Evolutionary conservation across 331 rosid genomes (phyloP), one percentile per base, ranked within the genome.

Genomic region (Telfairia occidentalis): DNA sequence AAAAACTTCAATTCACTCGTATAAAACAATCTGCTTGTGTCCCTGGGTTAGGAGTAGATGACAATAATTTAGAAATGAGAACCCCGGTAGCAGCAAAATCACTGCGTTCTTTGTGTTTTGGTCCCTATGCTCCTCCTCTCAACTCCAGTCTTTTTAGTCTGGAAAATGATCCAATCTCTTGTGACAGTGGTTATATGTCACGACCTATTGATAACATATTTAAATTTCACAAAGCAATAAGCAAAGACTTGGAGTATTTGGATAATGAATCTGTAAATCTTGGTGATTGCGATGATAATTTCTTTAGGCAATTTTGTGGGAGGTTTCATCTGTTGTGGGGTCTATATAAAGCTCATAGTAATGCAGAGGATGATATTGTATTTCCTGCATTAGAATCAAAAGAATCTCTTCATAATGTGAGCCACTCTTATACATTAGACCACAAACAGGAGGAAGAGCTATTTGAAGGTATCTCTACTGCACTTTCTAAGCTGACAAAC

Each of bases 241-340:
- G 87, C 79, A 95, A 92, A 83, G 99, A 95, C 83, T 85, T 95
- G 86, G 99, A 95, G 86, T 95, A 88, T 90, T 85, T 95, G 78
- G 99, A 95, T 71, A 82, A 84, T 82, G 97, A 95, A 84, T 95
- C 99, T 78, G 97, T 95, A 81, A 95, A 90, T 86, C 97, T 95
- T 75, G 84, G 76, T 81, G 91, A 90, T 19, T 85, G 92, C 81
- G 89, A 92, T 80, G 99, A 89, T 79, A 79, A 82, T 55, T 85
- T 85, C 77, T 83, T 95, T 59, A 80, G 84, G 50, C 90, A 95
- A 84, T 95, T 95, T 74, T 86, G 77, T 55, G 99, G 99, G 71
- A 87, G 99, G 82, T 95, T 95, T 79, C 96, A 90, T 75, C 95
- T 95, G 78, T 83, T 95, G 76, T 95, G 99, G 99, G 99, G 99